These are phyloP conservation scores for Macrolepiota fuliginosa DNA, from an alignment of 768 basidiomycete genomes.

Conservation along the genomic window DNA sequence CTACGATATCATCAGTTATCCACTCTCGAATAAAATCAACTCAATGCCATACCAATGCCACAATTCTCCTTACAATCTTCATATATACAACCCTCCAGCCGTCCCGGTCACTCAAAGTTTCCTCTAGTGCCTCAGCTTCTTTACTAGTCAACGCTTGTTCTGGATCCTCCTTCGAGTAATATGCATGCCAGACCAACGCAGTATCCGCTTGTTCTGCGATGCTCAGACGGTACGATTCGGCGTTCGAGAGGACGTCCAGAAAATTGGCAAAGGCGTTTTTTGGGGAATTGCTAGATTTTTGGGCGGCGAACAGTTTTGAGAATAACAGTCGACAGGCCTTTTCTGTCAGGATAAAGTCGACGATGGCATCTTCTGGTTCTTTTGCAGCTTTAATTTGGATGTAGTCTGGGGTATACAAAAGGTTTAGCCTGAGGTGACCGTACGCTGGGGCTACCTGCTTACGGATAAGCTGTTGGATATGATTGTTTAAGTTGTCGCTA, in stretches of 20 bases:
- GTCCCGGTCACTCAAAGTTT: neutral
- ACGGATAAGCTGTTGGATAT: neutral
- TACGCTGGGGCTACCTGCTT: neutral
- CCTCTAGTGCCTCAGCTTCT: neutral
- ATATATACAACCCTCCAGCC: conserved; percentile 9
- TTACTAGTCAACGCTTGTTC: neutral
- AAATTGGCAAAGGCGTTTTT: conserved; percentile 13
- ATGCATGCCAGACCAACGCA: conserved; percentile 5
- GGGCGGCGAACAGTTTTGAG: neutral
- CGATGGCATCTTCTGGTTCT: neutral
- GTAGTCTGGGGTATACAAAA: neutral
- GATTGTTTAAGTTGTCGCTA: neutral
- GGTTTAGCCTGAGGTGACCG: neutral
- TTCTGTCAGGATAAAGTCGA: neutral
- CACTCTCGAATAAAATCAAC: neutral
- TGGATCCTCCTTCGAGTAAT: neutral
- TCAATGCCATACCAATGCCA: neutral
- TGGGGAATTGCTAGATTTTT: conserved; percentile 6
- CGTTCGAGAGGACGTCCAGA: conserved; percentile 13
- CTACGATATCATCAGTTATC: neutral
- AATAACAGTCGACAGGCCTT: conserved; percentile 4
- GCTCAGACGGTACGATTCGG: conserved; percentile 14
- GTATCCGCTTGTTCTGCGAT: conserved; percentile 9
- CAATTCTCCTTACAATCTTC: conserved; percentile 6
- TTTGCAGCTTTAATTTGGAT: neutral